These are phyloP conservation scores for Fusarium lyarnte DNA, from an alignment of 2,329 filamentous ascomycete species.

Conservation along the genomic window DNA sequence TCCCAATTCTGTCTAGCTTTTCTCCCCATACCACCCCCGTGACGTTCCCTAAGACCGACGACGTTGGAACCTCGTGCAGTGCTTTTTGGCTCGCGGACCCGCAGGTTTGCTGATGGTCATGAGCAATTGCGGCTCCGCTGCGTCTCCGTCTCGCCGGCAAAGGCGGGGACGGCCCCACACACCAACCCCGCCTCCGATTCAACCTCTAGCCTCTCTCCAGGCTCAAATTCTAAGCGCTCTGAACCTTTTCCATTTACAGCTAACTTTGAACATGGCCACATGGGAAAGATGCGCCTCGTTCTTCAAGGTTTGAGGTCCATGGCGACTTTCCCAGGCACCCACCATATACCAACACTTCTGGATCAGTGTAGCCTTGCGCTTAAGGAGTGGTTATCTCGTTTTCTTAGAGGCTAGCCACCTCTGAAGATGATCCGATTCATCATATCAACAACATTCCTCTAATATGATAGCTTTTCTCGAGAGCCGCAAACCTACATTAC, in stretches of 20 bases:
- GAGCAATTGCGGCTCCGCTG: constrained; percentile 44
- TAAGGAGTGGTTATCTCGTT: neutral
- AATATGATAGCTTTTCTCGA: constrained; percentile 5
- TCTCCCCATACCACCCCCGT: constrained; percentile 11
- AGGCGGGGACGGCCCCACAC: constrained; percentile 32
- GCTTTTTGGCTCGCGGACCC: constrained; percentile 40
- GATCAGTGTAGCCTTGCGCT: neutral
- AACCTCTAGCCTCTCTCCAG: constrained; percentile 8
- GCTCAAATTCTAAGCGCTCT: constrained; percentile 1
- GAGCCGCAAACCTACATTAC: constrained; percentile 1
- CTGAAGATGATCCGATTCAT: neutral
- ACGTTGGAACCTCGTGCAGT: constrained; percentile 12
- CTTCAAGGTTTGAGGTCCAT: neutral
- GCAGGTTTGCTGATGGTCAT: constrained; percentile 26
- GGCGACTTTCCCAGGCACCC: neutral
- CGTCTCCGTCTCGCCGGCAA: constrained; percentile 41
- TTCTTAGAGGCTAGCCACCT: neutral
- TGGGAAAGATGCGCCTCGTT: neutral
- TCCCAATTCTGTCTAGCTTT: constrained; percentile 11
- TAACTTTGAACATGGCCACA: neutral
- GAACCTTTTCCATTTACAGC: neutral
- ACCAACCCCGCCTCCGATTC: constrained; percentile 13
- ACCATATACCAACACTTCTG: neutral
- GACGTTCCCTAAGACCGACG: constrained; percentile 41
- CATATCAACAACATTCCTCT: neutral